Percentiles rank a stretch among this genome's conserved stretches.
Conservation (phyloP, 306 rosid genomes). For the Astragalus membranaceus region DNA sequence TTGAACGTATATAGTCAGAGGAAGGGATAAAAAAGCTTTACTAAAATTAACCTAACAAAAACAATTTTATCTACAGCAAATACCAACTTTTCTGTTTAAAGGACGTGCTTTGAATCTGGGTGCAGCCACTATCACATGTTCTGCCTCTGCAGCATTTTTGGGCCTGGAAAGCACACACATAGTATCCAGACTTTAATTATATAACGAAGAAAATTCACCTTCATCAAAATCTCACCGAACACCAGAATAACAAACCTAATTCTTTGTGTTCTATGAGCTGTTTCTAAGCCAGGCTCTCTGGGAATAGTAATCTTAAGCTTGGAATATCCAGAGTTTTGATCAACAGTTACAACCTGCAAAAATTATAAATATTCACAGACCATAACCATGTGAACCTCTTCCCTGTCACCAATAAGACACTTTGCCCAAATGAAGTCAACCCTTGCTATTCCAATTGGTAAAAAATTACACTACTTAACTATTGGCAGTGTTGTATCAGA, state of each 20-base stretch:
- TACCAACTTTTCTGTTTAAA: constrained; percentile 82
- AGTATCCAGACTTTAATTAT: constrained; percentile 11
- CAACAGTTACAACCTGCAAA: constrained; percentile 59
- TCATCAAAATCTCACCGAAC: background rate
- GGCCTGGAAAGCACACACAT: constrained; percentile 39
- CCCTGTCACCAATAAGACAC: background rate
- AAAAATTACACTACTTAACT: background rate
- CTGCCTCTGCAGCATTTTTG: constrained; percentile 47
- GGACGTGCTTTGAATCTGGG: constrained; percentile 86
- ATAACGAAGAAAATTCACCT: background rate
- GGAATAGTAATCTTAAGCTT: constrained; percentile 77
- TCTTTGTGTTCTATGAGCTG: constrained; percentile 73
- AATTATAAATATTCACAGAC: background rate
- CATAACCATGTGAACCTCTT: constrained; percentile 10
- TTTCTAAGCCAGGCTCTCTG: constrained; percentile 82
- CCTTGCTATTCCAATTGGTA: constrained; percentile 7
- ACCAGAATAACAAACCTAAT: constrained; percentile 53
- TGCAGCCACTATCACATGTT: constrained; percentile 28
- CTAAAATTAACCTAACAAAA: constrained; percentile 6
- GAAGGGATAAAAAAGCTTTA: constrained; percentile 7
- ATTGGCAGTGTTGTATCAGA: background rate
- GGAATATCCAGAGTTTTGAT: constrained; percentile 39
- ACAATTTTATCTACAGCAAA: constrained; percentile 11
- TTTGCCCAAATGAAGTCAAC: constrained; percentile 3
- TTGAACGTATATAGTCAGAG: constrained; percentile 15